Conservation (phyloP, 2,329 filamentous ascomycete species). For the Hypoxylon sp. region DNA sequence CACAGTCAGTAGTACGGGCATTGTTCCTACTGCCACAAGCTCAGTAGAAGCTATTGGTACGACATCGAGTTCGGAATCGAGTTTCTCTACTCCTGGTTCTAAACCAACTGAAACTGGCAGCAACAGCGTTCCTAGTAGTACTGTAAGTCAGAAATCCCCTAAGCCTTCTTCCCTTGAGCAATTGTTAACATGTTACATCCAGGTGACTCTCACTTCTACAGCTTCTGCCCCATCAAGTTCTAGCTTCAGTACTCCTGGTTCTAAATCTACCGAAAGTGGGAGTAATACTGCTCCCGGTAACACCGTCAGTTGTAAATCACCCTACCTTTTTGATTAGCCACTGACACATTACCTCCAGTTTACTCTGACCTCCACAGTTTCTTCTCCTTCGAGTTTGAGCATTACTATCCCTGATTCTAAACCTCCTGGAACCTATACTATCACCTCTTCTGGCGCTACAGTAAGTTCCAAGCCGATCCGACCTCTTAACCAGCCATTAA, state of each 20-base stretch:
- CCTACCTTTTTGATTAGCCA: background rate
- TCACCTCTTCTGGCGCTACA: background rate
- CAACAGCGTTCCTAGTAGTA: conserved; percentile 31
- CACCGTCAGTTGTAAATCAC: conserved; percentile 28
- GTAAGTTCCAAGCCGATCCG: background rate
- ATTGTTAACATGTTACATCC: conserved; percentile 22
- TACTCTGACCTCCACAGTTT: background rate
- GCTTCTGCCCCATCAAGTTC: conserved; percentile 12
- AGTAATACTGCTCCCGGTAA: conserved; percentile 33
- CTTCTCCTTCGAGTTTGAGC: background rate
- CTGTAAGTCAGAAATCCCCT: conserved; percentile 22
- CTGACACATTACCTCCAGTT: background rate
- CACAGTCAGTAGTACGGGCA: conserved; percentile 14
- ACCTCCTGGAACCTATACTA: background rate
- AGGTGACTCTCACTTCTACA: conserved; percentile 22
- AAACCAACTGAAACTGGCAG: conserved; percentile 39
- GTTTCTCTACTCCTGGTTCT: conserved; percentile 7
- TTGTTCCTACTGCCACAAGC: conserved; percentile 23
- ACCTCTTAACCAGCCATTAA: background rate
- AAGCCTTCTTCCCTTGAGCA: background rate
- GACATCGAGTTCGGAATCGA: conserved; percentile 5
- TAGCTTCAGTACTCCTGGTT: conserved; percentile 5
- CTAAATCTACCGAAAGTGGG: conserved; percentile 36
- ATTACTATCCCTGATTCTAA: background rate
- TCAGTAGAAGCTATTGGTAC: conserved; percentile 8